Evolutionary conservation across 805 yeast species (phyloP), one percentile per base, ranked within the genome.

Genomic region (Yamadazyma laniorum): DNA sequence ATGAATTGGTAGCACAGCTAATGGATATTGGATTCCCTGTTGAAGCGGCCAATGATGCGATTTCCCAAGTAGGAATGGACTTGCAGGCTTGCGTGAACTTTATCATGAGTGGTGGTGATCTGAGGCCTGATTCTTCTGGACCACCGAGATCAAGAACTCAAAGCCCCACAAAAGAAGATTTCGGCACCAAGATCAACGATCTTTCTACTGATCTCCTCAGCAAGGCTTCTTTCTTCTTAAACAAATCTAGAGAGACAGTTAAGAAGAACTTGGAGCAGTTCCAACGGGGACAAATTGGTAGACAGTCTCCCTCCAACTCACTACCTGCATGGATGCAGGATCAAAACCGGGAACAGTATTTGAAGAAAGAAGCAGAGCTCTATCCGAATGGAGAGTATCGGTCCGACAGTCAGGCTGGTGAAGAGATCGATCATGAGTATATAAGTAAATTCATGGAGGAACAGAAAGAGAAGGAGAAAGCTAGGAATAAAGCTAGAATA

Each of bases 291-390:
- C 32, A 28, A n/a, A 5, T n/a, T 13, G 37, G 37, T 5, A 36
- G 42, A 28, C 14, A 25, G 7, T 22, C 39, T 2, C 53, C 53
- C 9, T 17, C 18, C 31, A 53, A 52, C 29, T 57, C 59, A 34
- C 53, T 64, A 46, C 95, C 95, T 0, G 77, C 81, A 1, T 86
- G 95, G 95, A 81, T 86, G 89, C 71, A 65, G 40, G 73, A 77
- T 43, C 71, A 65, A 40, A 73, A 77, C 43, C 81, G 76, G 49
- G 66, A 61, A 11, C 63, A 52, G 48, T 72, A 80, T 48, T 74
- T 68, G 39, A 62, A 63, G 8, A 59, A 56, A 16, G 72, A 71
- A 3, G 32, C 54, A 3, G 71, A 67, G 35, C 53, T 55, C 31
- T 53, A 45, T 34, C 41, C 45, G n/a, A 56, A 45, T 13, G 67